Evolutionary conservation across 1,139 yeast genomes (phyloP).

Genomic region (Pichia sorboxylosa): DNA sequence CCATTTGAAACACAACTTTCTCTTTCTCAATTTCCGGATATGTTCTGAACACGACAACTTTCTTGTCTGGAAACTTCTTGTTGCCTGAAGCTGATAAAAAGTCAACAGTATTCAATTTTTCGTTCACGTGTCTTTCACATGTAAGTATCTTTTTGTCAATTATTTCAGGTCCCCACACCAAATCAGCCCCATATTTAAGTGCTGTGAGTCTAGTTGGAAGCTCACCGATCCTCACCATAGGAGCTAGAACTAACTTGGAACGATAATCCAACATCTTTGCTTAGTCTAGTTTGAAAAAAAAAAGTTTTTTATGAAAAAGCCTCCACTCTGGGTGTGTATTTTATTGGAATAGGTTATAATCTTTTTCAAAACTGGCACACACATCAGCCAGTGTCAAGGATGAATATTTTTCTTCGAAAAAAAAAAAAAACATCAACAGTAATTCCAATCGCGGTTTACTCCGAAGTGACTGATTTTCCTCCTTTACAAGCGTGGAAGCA

Average conservation of each 20-base stretch:
- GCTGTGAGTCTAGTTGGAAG: constrained; percentile 78
- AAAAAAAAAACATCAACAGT: too few species aligned
- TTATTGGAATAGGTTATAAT: constrained; percentile 24
- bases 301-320: too few species aligned
- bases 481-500: too few species aligned
- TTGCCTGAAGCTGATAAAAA: constrained; percentile 31
- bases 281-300: too few species aligned
- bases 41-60: constrained; percentile 54
- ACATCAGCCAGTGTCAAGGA: too few species aligned
- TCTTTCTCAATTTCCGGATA: constrained; percentile 48
- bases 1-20: constrained; percentile 75
- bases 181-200: constrained; percentile 75
- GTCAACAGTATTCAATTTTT: constrained; percentile 47
- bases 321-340: constrained; percentile 10
- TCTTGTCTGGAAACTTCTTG: constrained; percentile 31
- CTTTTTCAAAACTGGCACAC: constrained; percentile 20
- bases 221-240: constrained; percentile 95
- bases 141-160: constrained; percentile 72
- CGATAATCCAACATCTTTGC: constrained; percentile 33
- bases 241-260: constrained; percentile 80
- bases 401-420: too few species aligned
- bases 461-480: too few species aligned
- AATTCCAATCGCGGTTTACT: too few species aligned
- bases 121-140: constrained; percentile 53
- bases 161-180: constrained; percentile 94